Evolutionary conservation across 2,329 filamentous ascomycete genomes (phyloP), one percentile per base, ranked within the genome.

Genomic region (Laburnicola sp.): DNA sequence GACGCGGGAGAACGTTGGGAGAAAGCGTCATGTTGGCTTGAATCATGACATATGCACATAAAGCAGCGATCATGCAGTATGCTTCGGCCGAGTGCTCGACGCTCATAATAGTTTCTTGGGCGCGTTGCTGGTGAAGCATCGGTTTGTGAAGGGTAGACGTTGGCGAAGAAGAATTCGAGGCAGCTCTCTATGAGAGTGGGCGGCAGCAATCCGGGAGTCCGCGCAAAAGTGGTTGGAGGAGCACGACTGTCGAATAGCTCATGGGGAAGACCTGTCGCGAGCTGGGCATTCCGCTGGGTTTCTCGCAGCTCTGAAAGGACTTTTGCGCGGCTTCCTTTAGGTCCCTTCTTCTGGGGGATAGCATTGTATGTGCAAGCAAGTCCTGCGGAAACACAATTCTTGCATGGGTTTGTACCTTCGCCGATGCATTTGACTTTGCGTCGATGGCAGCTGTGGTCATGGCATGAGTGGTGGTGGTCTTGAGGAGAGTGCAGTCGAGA

Each of bases 111-210:
- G 75, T 75, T 38, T 84, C 80, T 63, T 82, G 82, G 47, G 78
- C 72, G 45, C 71, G 73, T 53, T 74, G 70, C 34, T 74, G 74
- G 57, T 85, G 80, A 6, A 86, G 69, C 3, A 86, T 76, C 0
- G 84, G 84, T 75, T n/a, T 85, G 83, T 45, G 83, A 83, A n/a
- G 83, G 82, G 57, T 86, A 86, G 46, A 86, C 78, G 64, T 85
- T 78, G 59, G 78, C 74, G 69, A 85, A 83, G 71, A 82, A 86
- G 56, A 82, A 82, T 38, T 86, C 82, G 51, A 86, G 74, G 63
- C 82, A 85, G 46, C 69, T 70, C 37, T 77, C 69, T 63, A 82
- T 66, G 73, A 83, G 57, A 73, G 78, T 65, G 73, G 75, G 67
- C 67, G 76, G 67, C 64, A 80, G 59, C 70, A 85, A 68, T 56